phyloP scores from a whole-genome alignment of 306 rosid genomes.

The Sicyos edulis region DNA sequence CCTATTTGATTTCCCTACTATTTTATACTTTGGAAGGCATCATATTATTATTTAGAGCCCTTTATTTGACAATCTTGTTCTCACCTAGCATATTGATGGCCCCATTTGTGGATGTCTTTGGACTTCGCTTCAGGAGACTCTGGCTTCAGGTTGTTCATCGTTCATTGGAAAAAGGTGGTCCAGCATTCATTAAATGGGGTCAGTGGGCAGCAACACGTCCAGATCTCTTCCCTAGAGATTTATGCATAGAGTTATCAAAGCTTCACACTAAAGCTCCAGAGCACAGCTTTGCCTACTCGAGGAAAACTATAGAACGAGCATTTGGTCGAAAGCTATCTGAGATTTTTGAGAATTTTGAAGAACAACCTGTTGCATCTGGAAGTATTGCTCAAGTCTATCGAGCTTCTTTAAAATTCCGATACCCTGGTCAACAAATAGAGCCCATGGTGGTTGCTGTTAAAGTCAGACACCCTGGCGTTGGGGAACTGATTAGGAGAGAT shows the following conservation, averaged over 20 bases:
- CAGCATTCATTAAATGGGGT: slow-evolving; percentile 99
- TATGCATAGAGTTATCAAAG: slow-evolving; percentile 69
- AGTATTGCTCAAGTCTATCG: slow-evolving; percentile 98
- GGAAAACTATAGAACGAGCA: slow-evolving; percentile 80
- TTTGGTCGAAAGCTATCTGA: slow-evolving; percentile 80
- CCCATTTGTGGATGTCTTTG: slow-evolving; percentile 67
- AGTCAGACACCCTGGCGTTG: slow-evolving; percentile 98
- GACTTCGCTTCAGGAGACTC: slow-evolving; percentile 53
- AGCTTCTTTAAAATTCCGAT: slow-evolving; percentile 67
- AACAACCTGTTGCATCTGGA: slow-evolving; percentile 92
- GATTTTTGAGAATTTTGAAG: slow-evolving; percentile 91
- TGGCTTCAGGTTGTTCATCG: slow-evolving; percentile 83
- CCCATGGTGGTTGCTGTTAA: slow-evolving; percentile 84
- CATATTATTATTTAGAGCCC: slow-evolving; percentile 59
- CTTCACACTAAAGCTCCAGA: slow-evolving; percentile 97
- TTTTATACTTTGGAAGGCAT: slow-evolving; percentile 55
- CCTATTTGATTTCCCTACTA: slow-evolving; percentile 40
- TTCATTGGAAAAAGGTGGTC: slow-evolving; percentile 83
- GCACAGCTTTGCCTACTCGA: slow-evolving; percentile 85
- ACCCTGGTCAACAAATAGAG: slow-evolving; percentile 80
- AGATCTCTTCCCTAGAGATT: slow-evolving; percentile 93
- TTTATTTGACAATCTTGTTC: slow-evolving; percentile 67
- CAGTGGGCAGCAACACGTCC: slow-evolving; percentile 99
- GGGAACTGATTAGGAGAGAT: slow-evolving; percentile 94
- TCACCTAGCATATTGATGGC: slow-evolving; percentile 87